A percentile compares a stretch with the other conserved stretches of the same genome.
Conservation (phyloP, 2,329 filamentous ascomycete species). For the Shiraia bambusicola region DNA sequence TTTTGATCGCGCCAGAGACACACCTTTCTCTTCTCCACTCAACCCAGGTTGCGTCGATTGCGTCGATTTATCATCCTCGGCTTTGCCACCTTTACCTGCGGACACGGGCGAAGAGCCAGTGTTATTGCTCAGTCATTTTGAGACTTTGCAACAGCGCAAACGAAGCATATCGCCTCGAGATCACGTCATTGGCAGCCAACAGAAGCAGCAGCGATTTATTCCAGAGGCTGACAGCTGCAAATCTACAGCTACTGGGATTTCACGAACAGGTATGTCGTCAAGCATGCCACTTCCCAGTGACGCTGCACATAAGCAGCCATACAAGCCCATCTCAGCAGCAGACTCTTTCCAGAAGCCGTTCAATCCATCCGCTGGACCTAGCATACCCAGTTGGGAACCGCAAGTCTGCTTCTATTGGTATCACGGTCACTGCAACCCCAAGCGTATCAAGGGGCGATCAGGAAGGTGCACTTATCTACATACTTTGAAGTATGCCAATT, state of each 20-base stretch:
- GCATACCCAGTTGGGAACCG: neutral
- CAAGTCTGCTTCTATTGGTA: slow-evolving; percentile 28
- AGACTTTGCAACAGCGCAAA: slow-evolving; percentile 13
- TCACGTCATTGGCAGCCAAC: too few species aligned
- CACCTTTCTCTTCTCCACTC: neutral
- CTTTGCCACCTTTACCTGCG: neutral
- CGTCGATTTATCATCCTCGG: slow-evolving; percentile 1
- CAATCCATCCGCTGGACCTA: slow-evolving; percentile 5
- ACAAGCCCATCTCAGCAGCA: too few species aligned
- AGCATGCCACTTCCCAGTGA: too few species aligned
- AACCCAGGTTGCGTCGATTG: slow-evolving; percentile 1
- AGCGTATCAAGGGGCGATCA: neutral
- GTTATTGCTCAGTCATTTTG: slow-evolving; percentile 19
- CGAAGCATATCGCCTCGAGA: neutral
- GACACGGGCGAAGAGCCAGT: neutral
- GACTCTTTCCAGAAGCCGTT: too few species aligned
- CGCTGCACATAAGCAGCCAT: too few species aligned
- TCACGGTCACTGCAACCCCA: slow-evolving; percentile 21
- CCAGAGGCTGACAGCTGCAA: too few species aligned
- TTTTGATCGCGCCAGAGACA: neutral
- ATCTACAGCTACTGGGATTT: too few species aligned
- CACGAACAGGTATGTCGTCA: too few species aligned
- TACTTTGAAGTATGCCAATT: slow-evolving; percentile 1
- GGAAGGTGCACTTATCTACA: slow-evolving; percentile 16
- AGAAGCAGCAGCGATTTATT: too few species aligned